Evolutionary conservation across 768 basidiomycete genomes (phyloP), one percentile per base, ranked within the genome.

Genomic region (Suillus cothurnatus): DNA sequence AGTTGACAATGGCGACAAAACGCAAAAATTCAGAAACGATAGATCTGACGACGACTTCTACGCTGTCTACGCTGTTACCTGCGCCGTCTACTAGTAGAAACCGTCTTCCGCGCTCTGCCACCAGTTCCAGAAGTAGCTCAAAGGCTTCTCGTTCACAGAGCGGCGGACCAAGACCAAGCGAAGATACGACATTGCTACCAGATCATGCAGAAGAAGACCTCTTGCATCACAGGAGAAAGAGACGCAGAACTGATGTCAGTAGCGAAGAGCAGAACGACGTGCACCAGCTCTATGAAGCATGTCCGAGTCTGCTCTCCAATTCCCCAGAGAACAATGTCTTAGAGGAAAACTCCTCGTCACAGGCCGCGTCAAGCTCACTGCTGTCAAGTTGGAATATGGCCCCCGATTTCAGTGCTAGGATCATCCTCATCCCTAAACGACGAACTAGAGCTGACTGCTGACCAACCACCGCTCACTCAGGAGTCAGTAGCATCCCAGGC

Each of bases 61-160:
- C 38, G 28, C 4, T 38, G 6, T 11, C 49, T 26, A 12, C 55
- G 31, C n/a, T 23, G 15, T 34, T 64, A 2, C 66, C 64, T 21
- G 61, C 26, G 38, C 66, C 66, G n/a, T 61, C 50, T 17, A 66
- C 66, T 38, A 61, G 53, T 21, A 66, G 65, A 53, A 67, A 61
- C 8, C 59, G 32, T 28, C 43, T 19, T 38, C 59, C 52, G 28
- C 59, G 66, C 21, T 66, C 60, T 32, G 31, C 36, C 17, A 65
- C 45, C 12, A 47, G 49, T 5, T 66, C 66, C 11, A 66, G 66
- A 32, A 61, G 53, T 32, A 55, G 59, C 31, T 64, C 65, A 39
- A 31, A 59, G 17, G 19, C 36, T 39, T 21, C 47, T n/a, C 38
- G 26, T 26, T 62, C 61, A 55, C 53, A 55, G 21, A 32, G 50